Evolutionary conservation across 768 basidiomycete genomes (phyloP).

Genomic region (Tricholoma terreum): DNA sequence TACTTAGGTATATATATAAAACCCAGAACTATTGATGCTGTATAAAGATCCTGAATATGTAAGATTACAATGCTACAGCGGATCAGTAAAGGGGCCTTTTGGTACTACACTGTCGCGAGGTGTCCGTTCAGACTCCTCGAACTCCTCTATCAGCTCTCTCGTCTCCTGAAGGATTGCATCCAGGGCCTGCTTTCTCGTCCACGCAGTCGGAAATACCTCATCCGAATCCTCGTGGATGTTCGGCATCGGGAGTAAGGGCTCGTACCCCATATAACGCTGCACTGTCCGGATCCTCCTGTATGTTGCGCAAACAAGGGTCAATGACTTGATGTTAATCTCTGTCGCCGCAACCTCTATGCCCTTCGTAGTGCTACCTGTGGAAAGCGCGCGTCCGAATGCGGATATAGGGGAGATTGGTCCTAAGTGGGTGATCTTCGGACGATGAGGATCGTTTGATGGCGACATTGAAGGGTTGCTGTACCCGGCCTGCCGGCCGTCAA

Average conservation of each 20-base stretch:
- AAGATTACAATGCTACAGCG: not conserved
- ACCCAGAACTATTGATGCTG: not conserved
- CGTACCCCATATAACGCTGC: conserved; percentile 64
- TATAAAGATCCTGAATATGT: not conserved
- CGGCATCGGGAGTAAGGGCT: conserved; percentile 49
- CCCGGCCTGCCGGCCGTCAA: conserved; percentile 38
- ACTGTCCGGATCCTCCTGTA: conserved; percentile 60
- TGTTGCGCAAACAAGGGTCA: conserved; percentile 51
- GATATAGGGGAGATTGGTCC: conserved; percentile 46
- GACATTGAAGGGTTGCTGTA: conserved; percentile 33
- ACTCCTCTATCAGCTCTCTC: conserved; percentile 57
- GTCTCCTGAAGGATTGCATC: conserved; percentile 53
- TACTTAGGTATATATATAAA: too few relatives aligned
- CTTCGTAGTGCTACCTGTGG: conserved; percentile 23
- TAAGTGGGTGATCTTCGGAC: conserved; percentile 58
- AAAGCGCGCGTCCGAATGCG: conserved; percentile 30
- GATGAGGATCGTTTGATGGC: conserved; percentile 29
- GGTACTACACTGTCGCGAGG: conserved; percentile 28
- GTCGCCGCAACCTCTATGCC: conserved; percentile 27
- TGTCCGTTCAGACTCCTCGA: conserved; percentile 36
- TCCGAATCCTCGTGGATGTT: conserved; percentile 27
- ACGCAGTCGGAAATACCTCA: conserved; percentile 38
- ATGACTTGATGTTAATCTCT: conserved; percentile 46
- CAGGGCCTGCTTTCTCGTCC: conserved; percentile 55
- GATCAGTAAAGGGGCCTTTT: conserved; percentile 18